Evolutionary conservation across 371 early-diverging fungal genomes (phyloP).

Genomic region (Mortierella sp.): DNA sequence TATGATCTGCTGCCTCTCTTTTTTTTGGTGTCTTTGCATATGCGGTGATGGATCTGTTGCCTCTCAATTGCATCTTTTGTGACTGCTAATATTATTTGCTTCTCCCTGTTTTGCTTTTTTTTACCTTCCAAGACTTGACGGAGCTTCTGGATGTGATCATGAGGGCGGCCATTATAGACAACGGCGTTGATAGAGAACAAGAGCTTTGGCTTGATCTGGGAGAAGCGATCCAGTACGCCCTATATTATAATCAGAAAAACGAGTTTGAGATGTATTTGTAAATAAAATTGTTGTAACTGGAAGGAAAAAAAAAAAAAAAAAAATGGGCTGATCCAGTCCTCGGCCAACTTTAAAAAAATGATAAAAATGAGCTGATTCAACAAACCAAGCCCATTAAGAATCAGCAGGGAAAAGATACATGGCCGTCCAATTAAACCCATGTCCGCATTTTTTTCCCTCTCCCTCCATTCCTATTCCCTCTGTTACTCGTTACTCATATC

Average conservation of each 20-base stretch:
- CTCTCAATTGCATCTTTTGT: no score
- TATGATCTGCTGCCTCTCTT: neutral
- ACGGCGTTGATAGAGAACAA: constrained; percentile 93
- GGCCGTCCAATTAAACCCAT: constrained; percentile 12
- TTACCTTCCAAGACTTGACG: constrained; percentile 74
- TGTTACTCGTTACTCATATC: constrained; percentile 1
- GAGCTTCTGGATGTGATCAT: constrained; percentile 87
- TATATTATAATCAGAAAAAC: constrained; percentile 25
- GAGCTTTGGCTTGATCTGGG: constrained; percentile 95
- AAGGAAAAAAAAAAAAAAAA: neutral
- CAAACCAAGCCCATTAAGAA: constrained; percentile 6
- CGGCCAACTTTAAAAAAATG: neutral
- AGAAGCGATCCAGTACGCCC: constrained; percentile 95
- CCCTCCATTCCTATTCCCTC: constrained; percentile 7
- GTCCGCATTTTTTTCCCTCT: constrained; percentile 10
- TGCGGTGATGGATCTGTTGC: no score
- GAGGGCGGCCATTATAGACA: constrained; percentile 88
- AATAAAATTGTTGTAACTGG: no score
- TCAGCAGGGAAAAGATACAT: neutral
- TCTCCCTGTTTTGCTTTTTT: neutral
- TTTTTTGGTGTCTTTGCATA: neutral
- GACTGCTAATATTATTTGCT: no score
- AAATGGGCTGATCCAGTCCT: constrained; percentile 5
- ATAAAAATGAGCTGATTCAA: constrained; percentile 15
- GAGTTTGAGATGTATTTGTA: neutral